Conservation (phyloP, 208 protist genomes). For the Trypanosoma boissoni region DNA sequence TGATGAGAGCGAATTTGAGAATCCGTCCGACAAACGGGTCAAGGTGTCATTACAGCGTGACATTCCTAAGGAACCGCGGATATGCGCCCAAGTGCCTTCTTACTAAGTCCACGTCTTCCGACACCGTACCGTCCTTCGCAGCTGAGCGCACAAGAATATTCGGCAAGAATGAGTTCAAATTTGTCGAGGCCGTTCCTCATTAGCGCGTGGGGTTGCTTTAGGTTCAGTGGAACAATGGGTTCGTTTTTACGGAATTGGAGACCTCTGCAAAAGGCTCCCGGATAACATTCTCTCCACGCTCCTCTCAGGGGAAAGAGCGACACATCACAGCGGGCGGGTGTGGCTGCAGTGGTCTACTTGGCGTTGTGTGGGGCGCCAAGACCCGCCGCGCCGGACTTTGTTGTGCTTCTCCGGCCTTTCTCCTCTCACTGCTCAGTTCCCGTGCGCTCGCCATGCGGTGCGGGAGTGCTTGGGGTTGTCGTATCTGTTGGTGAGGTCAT, state of each 20-base stretch:
- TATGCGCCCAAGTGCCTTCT: too few species aligned
- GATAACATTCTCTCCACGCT: slow-evolving; percentile 41
- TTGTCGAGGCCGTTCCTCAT: slow-evolving; percentile 57
- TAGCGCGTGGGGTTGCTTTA: too few species aligned
- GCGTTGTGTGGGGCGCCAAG: slow-evolving; percentile 65
- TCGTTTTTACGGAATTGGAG: slow-evolving; percentile 68
- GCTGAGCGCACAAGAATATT: too few species aligned
- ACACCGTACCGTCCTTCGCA: too few species aligned
- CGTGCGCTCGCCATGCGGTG: slow-evolving; percentile 31
- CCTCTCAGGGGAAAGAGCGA: slow-evolving; percentile 45
- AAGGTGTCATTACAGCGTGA: too few species aligned
- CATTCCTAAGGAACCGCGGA: too few species aligned
- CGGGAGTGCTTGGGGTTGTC: slow-evolving; percentile 37
- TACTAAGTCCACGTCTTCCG: too few species aligned
- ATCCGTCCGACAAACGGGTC: too few species aligned
- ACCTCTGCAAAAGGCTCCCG: slow-evolving; percentile 60
- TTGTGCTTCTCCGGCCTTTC: slow-evolving; percentile 40
- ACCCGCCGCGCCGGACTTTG: slow-evolving; percentile 67
- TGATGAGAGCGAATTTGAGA: too few species aligned
- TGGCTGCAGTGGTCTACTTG: slow-evolving; percentile 49
- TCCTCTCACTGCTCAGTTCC: slow-evolving; percentile 40
- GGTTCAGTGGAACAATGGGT: slow-evolving; percentile 45
- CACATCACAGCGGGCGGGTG: slow-evolving; percentile 64
- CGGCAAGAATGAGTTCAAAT: slow-evolving; percentile 22
- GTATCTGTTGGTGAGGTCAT: slow-evolving; percentile 65